Evolutionary conservation across 2,329 filamentous ascomycete genomes (phyloP).

Genomic region (Coniochaeta sp.): DNA sequence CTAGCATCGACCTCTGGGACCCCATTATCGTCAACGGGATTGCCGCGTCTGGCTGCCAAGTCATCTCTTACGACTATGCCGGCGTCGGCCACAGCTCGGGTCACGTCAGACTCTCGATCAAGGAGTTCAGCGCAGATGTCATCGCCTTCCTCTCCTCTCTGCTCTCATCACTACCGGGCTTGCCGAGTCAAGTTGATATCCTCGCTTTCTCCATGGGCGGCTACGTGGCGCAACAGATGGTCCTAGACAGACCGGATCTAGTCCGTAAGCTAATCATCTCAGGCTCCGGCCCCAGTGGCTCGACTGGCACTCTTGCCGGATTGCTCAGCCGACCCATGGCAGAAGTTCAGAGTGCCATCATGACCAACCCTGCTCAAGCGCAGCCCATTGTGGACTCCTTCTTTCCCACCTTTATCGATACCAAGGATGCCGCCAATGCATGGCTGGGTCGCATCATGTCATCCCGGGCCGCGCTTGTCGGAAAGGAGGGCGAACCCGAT

Average conservation of each 20-base stretch:
- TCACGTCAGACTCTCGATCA: neutral
- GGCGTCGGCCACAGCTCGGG: neutral
- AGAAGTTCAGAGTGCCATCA: conserved; percentile 2
- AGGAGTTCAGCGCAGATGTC: neutral
- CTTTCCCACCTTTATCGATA: conserved; percentile 3
- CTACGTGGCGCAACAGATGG: conserved; percentile 4
- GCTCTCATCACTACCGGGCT: neutral
- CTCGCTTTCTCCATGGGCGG: conserved; percentile 7
- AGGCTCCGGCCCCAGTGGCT: neutral
- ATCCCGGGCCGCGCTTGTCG: neutral
- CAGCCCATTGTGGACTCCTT: conserved; percentile 2
- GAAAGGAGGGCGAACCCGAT: conserved; percentile 1
- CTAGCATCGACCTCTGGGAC: neutral
- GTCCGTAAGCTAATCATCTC: conserved; percentile 3
- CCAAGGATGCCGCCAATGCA: neutral
- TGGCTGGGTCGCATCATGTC: conserved; percentile 3
- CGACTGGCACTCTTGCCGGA: neutral
- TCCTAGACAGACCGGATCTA: conserved; percentile 2
- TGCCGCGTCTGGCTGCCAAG: neutral
- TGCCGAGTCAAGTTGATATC: conserved; percentile 1
- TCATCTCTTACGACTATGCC: neutral
- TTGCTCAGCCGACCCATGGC: neutral
- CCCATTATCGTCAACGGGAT: neutral
- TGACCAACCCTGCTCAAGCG: neutral
- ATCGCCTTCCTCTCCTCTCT: neutral